Percentiles rank a stretch among this genome's conserved stretches.
Conservation (phyloP, 768 basidiomycete genomes). For the Gloeophyllum trabeum region DNA sequence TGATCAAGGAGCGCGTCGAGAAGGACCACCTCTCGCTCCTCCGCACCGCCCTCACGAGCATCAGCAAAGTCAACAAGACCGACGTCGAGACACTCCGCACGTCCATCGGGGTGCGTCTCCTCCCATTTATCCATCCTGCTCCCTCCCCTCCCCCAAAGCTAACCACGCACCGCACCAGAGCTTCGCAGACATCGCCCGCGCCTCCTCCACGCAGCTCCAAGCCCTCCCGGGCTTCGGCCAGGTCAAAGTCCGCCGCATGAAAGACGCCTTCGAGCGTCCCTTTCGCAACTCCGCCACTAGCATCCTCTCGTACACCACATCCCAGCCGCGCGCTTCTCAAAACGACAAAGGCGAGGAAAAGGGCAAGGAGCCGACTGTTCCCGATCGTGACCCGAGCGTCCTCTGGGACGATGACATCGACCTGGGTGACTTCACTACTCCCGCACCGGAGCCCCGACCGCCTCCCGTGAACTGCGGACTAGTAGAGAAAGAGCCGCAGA, state of each 20-base stretch:
- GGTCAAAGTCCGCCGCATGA: constrained; percentile 84
- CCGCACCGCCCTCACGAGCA: constrained; percentile 73
- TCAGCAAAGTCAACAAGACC: constrained; percentile 94
- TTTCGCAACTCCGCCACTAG: constrained; percentile 62
- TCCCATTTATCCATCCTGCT: neutral
- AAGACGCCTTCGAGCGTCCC: constrained; percentile 85
- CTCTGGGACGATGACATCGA: too few relatives aligned
- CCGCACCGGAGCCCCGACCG: too few relatives aligned
- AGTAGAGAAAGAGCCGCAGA: neutral
- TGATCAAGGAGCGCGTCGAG: constrained; percentile 92
- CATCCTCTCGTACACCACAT: constrained; percentile 22
- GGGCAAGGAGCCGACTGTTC: neutral
- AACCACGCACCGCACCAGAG: constrained; percentile 36
- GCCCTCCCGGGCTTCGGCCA: constrained; percentile 89
- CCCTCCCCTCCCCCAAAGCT: constrained; percentile 3
- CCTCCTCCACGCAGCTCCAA: constrained; percentile 63
- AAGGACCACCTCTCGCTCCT: constrained; percentile 80
- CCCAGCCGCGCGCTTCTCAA: constrained; percentile 11
- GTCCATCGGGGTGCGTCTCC: constrained; percentile 70
- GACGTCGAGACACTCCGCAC: constrained; percentile 89
- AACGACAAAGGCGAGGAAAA: constrained; percentile 3
- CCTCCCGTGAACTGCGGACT: neutral
- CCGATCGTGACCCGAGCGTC: neutral
- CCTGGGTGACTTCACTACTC: too few relatives aligned
- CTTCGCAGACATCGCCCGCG: constrained; percentile 70